Base-by-base conservation (phyloP, 495 filamentous ascomycete species). In the Lasiosphaeriaceae sp. region DNA sequence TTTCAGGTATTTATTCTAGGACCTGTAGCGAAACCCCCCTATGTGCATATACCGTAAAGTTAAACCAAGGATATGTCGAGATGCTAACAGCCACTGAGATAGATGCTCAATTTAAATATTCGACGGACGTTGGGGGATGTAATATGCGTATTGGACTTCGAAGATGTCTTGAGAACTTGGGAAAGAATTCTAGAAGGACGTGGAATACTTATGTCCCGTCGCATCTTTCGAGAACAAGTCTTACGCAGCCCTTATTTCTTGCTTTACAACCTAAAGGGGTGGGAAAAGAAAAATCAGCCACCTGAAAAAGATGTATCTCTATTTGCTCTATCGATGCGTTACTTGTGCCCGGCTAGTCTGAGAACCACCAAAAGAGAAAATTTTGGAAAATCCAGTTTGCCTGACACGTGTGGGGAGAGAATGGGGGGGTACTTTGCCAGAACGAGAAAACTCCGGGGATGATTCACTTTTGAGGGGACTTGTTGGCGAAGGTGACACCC, bases 401-500 rank as follows among this genome's bases (percentile, higher is more conserved):
- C 31, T 41, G 8, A 21, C 35, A 24, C 39, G 9, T 31, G 14
- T 14, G 19, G 19, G 24, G 17, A 52, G 23, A 21, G 21, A 50
- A 47, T 56, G 17, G 43, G n/a, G n/a, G n/a, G n/a, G 21, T 45
- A 55, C 34, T 50, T 34, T 39, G 35, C 44, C 53, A 17, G 14
- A 55, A 46, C 16, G 14, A 43, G n/a, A 50, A n/a, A 1, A 9
- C 9, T 31, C 9, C 3, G 34, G 52, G 48, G 54, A 34, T 20
- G 55, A 70, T 70, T 73, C 74, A 75, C 68, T 76, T 77, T 55
- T 71, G 62, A 44, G 66, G 62, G 50, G 92, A 84, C 79, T 86
- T 92, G 82, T 92, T 83, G 69, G 71, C 83, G 70, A 97, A 98
- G 65, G 88, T 85, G 63, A 97, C 77, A 64, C 94, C 94, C 83